Evolutionary conservation across 768 basidiomycete genomes (phyloP).

Genomic region (Xanthoconium stramineum): DNA sequence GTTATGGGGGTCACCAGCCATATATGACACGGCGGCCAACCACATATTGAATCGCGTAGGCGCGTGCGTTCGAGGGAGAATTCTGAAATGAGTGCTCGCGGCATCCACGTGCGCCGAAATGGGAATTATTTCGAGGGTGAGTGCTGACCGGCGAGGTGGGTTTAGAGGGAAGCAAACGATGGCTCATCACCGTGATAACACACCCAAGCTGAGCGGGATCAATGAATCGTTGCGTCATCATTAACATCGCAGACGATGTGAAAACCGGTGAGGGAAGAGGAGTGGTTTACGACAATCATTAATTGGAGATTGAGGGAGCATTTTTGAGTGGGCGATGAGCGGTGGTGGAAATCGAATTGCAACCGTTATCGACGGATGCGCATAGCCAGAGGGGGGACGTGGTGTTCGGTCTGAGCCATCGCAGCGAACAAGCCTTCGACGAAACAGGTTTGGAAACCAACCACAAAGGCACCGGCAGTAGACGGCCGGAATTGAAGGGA

Average conservation of each 20-base stretch:
- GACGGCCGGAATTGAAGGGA: background rate
- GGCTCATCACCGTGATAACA: background rate
- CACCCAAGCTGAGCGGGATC: constrained; percentile 1
- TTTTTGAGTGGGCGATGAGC: constrained; percentile 1
- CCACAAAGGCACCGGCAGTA: background rate
- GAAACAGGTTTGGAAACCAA: constrained; percentile 6
- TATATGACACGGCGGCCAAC: constrained; percentile 1
- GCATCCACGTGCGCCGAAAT: constrained; percentile 9
- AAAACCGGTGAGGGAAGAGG: constrained; percentile 3
- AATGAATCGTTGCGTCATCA: constrained; percentile 4
- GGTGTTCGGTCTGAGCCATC: background rate
- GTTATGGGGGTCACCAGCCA: background rate
- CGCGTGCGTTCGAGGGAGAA: background rate
- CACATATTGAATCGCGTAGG: constrained; percentile 9
- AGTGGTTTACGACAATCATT: constrained; percentile 20
- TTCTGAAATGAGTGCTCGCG: constrained; percentile 2
- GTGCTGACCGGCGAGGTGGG: constrained; percentile 13
- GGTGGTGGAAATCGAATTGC: constrained; percentile 11
- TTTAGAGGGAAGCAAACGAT: constrained; percentile 8
- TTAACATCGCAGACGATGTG: constrained; percentile 16
- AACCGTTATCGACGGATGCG: background rate
- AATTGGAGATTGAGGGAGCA: constrained; percentile 16
- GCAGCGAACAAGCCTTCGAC: background rate
- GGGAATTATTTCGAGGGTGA: background rate
- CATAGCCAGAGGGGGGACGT: background rate